phyloP scores from a whole-genome alignment of 2,329 filamentous ascomycete species.

The Fusarium buharicum region DNA sequence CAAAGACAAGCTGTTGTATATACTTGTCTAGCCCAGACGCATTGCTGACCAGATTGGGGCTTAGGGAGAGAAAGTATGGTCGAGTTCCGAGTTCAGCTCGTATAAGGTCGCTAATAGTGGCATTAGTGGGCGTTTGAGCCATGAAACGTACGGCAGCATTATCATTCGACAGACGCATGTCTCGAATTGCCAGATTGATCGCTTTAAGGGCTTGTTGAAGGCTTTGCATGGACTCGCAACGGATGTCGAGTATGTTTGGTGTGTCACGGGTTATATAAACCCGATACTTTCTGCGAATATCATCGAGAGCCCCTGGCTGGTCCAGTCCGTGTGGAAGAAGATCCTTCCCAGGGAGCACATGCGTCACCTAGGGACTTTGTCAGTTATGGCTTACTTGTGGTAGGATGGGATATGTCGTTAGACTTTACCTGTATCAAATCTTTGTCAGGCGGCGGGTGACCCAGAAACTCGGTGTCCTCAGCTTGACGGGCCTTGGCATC shows the following conservation, averaged over 20 bases:
- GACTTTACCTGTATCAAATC: conserved; percentile 42
- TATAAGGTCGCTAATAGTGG: conserved; percentile 28
- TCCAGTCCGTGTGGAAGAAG: conserved; percentile 44
- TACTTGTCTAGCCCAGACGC: conserved; percentile 28
- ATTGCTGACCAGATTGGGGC: conserved; percentile 1
- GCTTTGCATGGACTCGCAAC: conserved; percentile 34
- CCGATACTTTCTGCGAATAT: conserved; percentile 44
- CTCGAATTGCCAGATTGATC: conserved; percentile 48
- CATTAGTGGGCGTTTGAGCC: conserved; percentile 42
- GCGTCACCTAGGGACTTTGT: conserved; percentile 20
- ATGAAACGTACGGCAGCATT: conserved; percentile 42
- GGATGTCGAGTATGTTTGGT: conserved; percentile 44
- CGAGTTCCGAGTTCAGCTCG: conserved; percentile 41
- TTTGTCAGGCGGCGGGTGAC: conserved; percentile 37
- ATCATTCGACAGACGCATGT: conserved; percentile 47
- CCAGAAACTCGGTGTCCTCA: conserved; percentile 40
- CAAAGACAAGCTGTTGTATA: conserved; percentile 32
- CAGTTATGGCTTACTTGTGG: background rate
- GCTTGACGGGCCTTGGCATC: conserved; percentile 30
- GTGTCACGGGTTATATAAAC: conserved; percentile 48
- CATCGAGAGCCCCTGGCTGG: conserved; percentile 39
- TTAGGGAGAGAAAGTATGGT: conserved; percentile 30
- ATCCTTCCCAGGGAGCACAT: conserved; percentile 47
- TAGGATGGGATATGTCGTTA: background rate
- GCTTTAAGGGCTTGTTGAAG: conserved; percentile 46